Evolutionary conservation across 371 early-diverging fungal species (phyloP).

Genomic region (Nematocida displodere): DNA sequence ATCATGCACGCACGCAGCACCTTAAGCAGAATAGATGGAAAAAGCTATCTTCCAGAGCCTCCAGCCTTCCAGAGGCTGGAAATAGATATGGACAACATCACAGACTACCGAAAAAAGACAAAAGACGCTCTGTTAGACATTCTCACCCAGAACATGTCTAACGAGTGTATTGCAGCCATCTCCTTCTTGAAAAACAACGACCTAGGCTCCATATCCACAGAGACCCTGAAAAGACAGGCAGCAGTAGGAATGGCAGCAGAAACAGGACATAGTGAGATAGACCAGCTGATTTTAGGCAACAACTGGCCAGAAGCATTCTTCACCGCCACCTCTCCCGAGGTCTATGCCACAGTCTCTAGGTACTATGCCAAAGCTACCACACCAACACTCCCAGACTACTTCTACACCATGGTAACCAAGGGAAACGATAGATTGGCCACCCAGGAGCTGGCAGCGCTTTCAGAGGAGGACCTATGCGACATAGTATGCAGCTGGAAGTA

Average conservation of each 20-base stretch:
- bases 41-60: background rate
- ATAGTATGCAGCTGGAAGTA: background rate
- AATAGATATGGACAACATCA: background rate
- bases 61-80: background rate
- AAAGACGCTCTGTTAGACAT: background rate
- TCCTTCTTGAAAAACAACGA: background rate
- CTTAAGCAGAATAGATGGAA: background rate
- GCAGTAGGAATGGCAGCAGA: background rate
- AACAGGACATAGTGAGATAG: background rate
- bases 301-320: slow-evolving; percentile 38
- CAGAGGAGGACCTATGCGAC: background rate
- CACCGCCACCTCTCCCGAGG: background rate
- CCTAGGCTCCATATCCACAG: background rate
- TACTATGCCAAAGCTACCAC: slow-evolving; percentile 13
- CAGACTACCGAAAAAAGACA: background rate
- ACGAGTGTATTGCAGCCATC: background rate
- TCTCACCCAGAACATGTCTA: background rate
- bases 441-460: background rate
- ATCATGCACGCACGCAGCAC: background rate
- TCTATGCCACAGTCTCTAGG: background rate
- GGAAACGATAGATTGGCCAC: background rate
- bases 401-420: background rate
- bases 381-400: background rate
- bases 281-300: background rate
- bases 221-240: background rate